Conservation (phyloP, 495 filamentous ascomycete species). For the Penicillium lagena region DNA sequence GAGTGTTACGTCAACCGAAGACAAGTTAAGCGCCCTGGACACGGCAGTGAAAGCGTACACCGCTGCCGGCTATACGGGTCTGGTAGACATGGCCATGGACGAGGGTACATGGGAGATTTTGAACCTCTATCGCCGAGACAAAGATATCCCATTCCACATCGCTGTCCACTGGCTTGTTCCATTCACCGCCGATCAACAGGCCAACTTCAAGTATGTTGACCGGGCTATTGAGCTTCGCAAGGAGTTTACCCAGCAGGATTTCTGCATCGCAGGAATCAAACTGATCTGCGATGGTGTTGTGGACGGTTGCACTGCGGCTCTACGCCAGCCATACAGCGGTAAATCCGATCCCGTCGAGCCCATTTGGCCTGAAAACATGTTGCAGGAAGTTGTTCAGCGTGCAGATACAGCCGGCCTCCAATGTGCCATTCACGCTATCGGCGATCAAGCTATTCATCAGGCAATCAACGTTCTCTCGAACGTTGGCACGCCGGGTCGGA, state of each 20-base stretch:
- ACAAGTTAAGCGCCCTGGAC: slow-evolving; percentile 45
- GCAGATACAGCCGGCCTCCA: slow-evolving; percentile 51
- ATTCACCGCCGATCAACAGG: slow-evolving; percentile 12
- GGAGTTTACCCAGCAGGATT: slow-evolving; percentile 46
- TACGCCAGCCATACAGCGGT: slow-evolving; percentile 51
- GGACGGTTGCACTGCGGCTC: slow-evolving; percentile 59
- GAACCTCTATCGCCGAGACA: slow-evolving; percentile 34
- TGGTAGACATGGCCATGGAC: slow-evolving; percentile 70
- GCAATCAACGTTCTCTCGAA: slow-evolving; percentile 49
- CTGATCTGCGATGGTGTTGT: slow-evolving; percentile 64
- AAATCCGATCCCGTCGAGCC: slow-evolving; percentile 39
- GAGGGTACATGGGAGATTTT: slow-evolving; percentile 53
- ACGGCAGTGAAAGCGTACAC: slow-evolving; percentile 46
- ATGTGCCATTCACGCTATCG: slow-evolving; percentile 62
- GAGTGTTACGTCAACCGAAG: slow-evolving; percentile 40
- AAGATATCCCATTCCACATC: slow-evolving; percentile 47
- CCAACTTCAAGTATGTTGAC: slow-evolving; percentile 37
- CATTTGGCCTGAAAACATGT: slow-evolving; percentile 47
- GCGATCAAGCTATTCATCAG: slow-evolving; percentile 49
- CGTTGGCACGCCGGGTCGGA: slow-evolving; percentile 25
- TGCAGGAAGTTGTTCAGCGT: slow-evolving; percentile 47
- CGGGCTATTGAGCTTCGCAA: slow-evolving; percentile 49
- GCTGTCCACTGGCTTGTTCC: slow-evolving; percentile 58
- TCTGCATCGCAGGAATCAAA: slow-evolving; percentile 59
- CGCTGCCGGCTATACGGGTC: slow-evolving; percentile 52